Percentiles rank a stretch among this genome's conserved stretches.
Conservation (phyloP, 352 stramenopile genomes). For the Globisporangium irregulare region DNA sequence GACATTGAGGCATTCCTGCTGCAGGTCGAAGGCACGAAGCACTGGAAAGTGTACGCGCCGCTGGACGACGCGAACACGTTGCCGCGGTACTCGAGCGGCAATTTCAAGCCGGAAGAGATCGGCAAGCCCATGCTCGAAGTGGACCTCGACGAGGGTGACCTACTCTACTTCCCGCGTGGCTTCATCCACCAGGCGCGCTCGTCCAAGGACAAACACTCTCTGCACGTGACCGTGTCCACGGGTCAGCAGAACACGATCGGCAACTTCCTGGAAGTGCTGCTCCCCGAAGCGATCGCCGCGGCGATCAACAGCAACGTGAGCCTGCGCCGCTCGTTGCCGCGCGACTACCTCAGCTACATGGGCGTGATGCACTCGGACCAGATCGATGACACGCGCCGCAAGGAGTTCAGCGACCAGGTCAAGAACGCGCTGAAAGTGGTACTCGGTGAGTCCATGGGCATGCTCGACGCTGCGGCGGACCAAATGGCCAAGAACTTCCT, state of each 20-base stretch:
- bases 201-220: conserved; percentile 56
- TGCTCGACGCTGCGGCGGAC: conserved; percentile 70
- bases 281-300: conserved; percentile 55
- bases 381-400: conserved; percentile 38
- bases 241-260: conserved; percentile 83
- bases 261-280: conserved; percentile 67
- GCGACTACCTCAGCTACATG: conserved; percentile 89
- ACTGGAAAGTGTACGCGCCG: conserved; percentile 90
- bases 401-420: conserved; percentile 48
- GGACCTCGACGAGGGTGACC: conserved; percentile 77
- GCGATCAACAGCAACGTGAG: conserved; percentile 58
- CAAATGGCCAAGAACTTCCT: conserved; percentile 85
- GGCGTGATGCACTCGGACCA: conserved; percentile 84
- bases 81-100: conserved; percentile 64
- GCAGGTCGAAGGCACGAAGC: conserved; percentile 91
- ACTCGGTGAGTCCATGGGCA: conserved; percentile 60
- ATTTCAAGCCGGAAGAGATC: conserved; percentile 76
- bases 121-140: conserved; percentile 76
- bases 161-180: conserved; percentile 90
- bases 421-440: conserved; percentile 61
- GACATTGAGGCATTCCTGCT: conserved; percentile 96
- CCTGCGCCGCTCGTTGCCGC: conserved; percentile 73
- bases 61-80: conserved; percentile 53
- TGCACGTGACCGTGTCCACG: conserved; percentile 90
- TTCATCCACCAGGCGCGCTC: conserved; percentile 86